Conservation (phyloP, 352 stramenopile genomes). For the Aphanomyces euteiches region DNA sequence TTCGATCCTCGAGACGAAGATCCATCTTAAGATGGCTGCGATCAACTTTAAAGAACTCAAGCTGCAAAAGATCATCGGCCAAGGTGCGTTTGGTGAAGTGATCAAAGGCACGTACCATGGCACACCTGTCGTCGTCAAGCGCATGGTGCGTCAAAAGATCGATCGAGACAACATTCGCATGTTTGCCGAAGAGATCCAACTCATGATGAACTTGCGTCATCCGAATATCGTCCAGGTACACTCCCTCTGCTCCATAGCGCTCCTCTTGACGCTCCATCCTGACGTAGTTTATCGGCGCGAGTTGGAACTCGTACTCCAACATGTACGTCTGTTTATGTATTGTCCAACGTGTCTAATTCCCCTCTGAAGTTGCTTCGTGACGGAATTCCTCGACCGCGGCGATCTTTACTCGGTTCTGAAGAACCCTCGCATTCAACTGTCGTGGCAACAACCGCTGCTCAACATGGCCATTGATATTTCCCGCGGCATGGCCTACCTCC, state of each 20-base stretch:
- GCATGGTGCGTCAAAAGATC: slow-evolving; percentile 87
- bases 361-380: slow-evolving; percentile 74
- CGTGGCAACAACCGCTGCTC: slow-evolving; percentile 82
- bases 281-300: slow-evolving; percentile 78
- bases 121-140: slow-evolving; percentile 84
- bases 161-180: slow-evolving; percentile 84
- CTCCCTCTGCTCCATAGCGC: background rate
- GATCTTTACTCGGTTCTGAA: slow-evolving; percentile 78
- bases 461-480: slow-evolving; percentile 89
- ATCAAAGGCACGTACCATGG: slow-evolving; percentile 88
- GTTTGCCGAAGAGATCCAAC: slow-evolving; percentile 86
- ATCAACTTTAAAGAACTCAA: slow-evolving; percentile 88
- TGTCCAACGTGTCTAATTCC: slow-evolving; percentile 4
- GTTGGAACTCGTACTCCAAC: slow-evolving; percentile 90
- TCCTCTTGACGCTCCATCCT: background rate
- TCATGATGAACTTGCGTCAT: slow-evolving; percentile 88
- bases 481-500: slow-evolving; percentile 96
- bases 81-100: slow-evolving; percentile 79
- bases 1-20: slow-evolving; percentile 86
- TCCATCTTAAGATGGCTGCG: slow-evolving; percentile 78
- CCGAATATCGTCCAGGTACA: slow-evolving; percentile 80
- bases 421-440: slow-evolving; percentile 73
- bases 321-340: slow-evolving; percentile 54
- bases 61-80: slow-evolving; percentile 84
- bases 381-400: slow-evolving; percentile 79